Conservation (phyloP, 495 filamentous ascomycete species). For the Lepraria neglecta region DNA sequence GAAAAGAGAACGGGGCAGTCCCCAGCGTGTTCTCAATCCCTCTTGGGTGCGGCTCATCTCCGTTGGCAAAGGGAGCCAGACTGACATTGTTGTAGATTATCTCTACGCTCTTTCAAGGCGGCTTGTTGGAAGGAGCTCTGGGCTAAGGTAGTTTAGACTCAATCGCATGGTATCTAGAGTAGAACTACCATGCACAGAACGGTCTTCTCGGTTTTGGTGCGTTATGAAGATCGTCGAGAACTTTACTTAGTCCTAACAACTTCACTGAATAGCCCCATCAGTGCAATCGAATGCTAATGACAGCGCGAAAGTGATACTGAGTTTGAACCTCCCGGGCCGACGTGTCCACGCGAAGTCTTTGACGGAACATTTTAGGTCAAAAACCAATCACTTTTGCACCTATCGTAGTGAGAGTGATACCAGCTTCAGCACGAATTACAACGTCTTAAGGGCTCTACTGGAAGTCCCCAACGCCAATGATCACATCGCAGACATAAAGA, state of each 20-base stretch:
- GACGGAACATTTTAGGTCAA: slow-evolving; percentile 32
- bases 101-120: neutral
- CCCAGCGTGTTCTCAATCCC: slow-evolving; percentile 31
- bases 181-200: neutral
- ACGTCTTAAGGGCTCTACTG: slow-evolving; percentile 35
- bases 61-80: too few relatives aligned
- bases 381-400: slow-evolving; percentile 33
- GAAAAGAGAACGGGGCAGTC: slow-evolving; percentile 20
- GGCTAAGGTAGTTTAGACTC: neutral
- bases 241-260: neutral
- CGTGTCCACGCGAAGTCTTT: slow-evolving; percentile 25
- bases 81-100: slow-evolving; percentile 18
- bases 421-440: slow-evolving; percentile 39
- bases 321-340: slow-evolving; percentile 30
- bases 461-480: neutral
- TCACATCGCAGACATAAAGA: too few relatives aligned
- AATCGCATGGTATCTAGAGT: neutral
- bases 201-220: slow-evolving; percentile 15
- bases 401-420: slow-evolving; percentile 34
- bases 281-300: slow-evolving; percentile 42
- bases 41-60: too few relatives aligned
- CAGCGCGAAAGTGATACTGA: slow-evolving; percentile 37
- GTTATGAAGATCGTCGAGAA: neutral
- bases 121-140: neutral
- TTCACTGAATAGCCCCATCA: slow-evolving; percentile 18